These are phyloP conservation scores for Candida tetrigidarum DNA, from an alignment of 1,139 yeast genomes.

Conservation along the genomic window DNA sequence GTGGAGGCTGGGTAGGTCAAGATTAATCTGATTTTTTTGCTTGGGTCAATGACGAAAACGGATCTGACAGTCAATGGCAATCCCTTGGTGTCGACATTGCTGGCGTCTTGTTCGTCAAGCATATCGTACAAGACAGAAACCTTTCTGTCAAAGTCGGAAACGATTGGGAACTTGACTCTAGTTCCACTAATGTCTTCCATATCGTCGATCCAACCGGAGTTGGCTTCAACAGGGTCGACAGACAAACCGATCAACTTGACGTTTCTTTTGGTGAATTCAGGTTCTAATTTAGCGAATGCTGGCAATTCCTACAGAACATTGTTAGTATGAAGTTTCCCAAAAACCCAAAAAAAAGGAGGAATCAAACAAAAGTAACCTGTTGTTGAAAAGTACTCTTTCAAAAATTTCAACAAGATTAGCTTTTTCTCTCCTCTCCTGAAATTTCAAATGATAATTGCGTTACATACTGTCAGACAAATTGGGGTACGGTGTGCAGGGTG, in stretches of 20 bases:
- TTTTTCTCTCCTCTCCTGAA: too few species aligned
- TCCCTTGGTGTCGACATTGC: conserved; percentile 75
- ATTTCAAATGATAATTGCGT: too few species aligned
- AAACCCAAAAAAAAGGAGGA: too few species aligned
- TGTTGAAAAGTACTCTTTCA: too few species aligned
- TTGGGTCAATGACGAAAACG: conserved; percentile 82
- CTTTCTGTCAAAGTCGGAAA: conserved; percentile 76
- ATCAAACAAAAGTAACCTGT: too few species aligned
- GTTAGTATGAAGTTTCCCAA: not conserved
- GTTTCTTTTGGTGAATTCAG: conserved; percentile 76
- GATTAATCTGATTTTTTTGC: conserved; percentile 71
- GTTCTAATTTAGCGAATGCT: conserved; percentile 82
- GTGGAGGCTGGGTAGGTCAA: conserved; percentile 84
- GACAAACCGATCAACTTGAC: conserved; percentile 81
- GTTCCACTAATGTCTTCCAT: conserved; percentile 78
- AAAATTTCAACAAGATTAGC: too few species aligned
- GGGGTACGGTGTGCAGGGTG: conserved; percentile 93
- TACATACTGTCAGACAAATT: too few species aligned
- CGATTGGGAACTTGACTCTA: conserved; percentile 71
- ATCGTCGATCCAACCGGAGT: conserved; percentile 81
- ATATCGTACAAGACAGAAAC: conserved; percentile 74
- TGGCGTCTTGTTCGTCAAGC: conserved; percentile 85
- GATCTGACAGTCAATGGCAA: conserved; percentile 79
- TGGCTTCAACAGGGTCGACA: conserved; percentile 72
- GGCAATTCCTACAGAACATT: conserved; percentile 59